phyloP scores from a whole-genome alignment of 2,329 filamentous ascomycete species.

The Fusarium annulatum region DNA sequence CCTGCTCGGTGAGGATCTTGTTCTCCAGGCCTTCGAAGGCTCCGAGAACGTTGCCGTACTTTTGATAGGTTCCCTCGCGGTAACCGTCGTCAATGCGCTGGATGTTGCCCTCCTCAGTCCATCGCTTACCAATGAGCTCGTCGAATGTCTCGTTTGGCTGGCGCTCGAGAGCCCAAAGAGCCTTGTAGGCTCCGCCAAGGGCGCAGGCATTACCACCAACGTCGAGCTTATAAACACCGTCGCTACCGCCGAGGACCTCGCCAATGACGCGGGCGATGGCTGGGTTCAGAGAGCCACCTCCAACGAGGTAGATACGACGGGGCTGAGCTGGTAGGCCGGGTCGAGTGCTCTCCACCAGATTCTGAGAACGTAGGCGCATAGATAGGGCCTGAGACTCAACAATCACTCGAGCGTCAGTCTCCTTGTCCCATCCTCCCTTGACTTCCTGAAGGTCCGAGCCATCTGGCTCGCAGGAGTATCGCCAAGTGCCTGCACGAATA shows the following conservation, averaged over 20 bases:
- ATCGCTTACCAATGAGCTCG: slow-evolving; percentile 83
- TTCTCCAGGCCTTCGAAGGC: slow-evolving; percentile 83
- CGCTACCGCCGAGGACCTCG: slow-evolving; percentile 86
- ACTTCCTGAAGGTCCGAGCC: slow-evolving; percentile 61
- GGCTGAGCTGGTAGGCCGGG: slow-evolving; percentile 80
- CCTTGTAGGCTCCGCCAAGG: slow-evolving; percentile 93
- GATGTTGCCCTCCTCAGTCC: slow-evolving; percentile 86
- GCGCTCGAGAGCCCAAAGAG: slow-evolving; percentile 88
- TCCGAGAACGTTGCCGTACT: slow-evolving; percentile 79
- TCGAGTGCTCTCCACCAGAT: slow-evolving; percentile 72
- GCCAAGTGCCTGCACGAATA: slow-evolving; percentile 85
- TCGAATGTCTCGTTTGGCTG: slow-evolving; percentile 81
- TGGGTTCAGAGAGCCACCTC: slow-evolving; percentile 88
- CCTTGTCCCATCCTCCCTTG: slow-evolving; percentile 56
- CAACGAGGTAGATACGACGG: slow-evolving; percentile 91
- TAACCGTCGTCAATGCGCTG: slow-evolving; percentile 87
- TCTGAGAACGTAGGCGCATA: slow-evolving; percentile 84
- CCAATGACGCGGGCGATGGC: slow-evolving; percentile 88
- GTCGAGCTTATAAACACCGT: slow-evolving; percentile 93
- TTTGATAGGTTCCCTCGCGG: slow-evolving; percentile 76
- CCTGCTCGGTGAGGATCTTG: slow-evolving; percentile 63
- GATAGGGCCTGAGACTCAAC: slow-evolving; percentile 96
- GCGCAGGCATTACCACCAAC: slow-evolving; percentile 97
- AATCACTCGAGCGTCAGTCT: slow-evolving; percentile 84
- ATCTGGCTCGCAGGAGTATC: slow-evolving; percentile 72